A percentile compares a stretch with the other conserved stretches of the same genome.
Conservation (phyloP, 1,139 yeast species). For the Pichia sp. region DNA sequence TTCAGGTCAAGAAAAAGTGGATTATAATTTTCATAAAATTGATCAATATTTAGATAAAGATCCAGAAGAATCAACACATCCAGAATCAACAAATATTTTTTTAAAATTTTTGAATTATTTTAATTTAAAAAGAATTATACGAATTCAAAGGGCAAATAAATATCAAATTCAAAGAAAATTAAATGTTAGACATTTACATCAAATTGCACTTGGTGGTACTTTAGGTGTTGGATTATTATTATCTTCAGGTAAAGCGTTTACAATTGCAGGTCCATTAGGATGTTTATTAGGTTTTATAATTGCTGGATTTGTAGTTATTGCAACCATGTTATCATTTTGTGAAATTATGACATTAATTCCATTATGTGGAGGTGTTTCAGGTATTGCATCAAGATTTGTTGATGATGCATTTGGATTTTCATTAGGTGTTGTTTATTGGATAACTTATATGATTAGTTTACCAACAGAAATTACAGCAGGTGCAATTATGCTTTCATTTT, state of each 20-base stretch:
- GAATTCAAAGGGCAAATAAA: constrained; percentile 20
- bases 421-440: constrained; percentile 72
- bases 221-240: constrained; percentile 76
- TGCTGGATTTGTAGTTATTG: constrained; percentile 61
- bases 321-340: constrained; percentile 70
- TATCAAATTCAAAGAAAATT: constrained; percentile 47
- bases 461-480: constrained; percentile 82
- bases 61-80: constrained; percentile 5
- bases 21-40: constrained; percentile 24
- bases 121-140: constrained; percentile 12
- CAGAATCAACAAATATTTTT: background rate
- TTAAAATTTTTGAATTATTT: constrained; percentile 7
- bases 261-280: constrained; percentile 80
- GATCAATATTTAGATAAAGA: constrained; percentile 14
- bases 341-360: constrained; percentile 86
- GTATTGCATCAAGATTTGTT: constrained; percentile 69
- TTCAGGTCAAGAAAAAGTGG: constrained; percentile 26
- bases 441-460: constrained; percentile 64
- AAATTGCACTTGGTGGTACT: constrained; percentile 80
- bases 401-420: constrained; percentile 86
- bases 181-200: constrained; percentile 65
- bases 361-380: constrained; percentile 73
- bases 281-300: constrained; percentile 63
- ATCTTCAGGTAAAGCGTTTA: constrained; percentile 72
- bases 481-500: constrained; percentile 66